phyloP scores from a whole-genome alignment of 768 basidiomycete genomes.

The Chalciporus chontae region DNA sequence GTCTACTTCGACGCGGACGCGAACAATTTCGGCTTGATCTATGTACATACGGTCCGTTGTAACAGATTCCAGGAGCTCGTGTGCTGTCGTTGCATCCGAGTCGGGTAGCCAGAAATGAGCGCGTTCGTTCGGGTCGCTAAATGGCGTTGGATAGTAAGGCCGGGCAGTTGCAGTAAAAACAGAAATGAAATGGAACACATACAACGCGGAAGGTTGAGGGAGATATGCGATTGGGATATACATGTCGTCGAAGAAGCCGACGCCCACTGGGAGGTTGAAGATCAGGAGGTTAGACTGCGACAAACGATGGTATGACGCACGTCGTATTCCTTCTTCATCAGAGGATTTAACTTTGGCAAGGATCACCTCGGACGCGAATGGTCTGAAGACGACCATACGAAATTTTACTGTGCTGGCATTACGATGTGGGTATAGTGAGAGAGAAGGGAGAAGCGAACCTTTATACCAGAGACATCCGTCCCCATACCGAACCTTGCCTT shows the following conservation, averaged over 20 bases:
- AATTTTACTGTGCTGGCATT: constrained; percentile 62
- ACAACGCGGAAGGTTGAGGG: constrained; percentile 82
- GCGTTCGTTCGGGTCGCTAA: constrained; percentile 80
- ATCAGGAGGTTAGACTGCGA: constrained; percentile 1
- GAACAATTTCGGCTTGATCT: constrained; percentile 70
- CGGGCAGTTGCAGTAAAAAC: background rate
- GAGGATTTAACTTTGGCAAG: constrained; percentile 86
- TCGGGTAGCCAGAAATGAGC: constrained; percentile 81
- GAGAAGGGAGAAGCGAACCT: constrained; percentile 41
- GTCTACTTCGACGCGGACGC: constrained; percentile 75
- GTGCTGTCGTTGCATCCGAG: constrained; percentile 44
- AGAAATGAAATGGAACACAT: constrained; percentile 24
- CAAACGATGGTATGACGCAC: constrained; percentile 35
- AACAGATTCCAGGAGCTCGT: constrained; percentile 69
- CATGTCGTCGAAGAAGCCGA: constrained; percentile 94
- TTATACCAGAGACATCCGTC: constrained; percentile 96
- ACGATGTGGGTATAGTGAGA: background rate
- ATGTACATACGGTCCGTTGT: constrained; percentile 73
- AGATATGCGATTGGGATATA: constrained; percentile 78
- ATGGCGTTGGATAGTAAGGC: background rate
- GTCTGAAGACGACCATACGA: constrained; percentile 86
- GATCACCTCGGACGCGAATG: constrained; percentile 87
- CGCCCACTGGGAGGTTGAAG: constrained; percentile 51
- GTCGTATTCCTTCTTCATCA: constrained; percentile 77
- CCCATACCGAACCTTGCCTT: constrained; percentile 91